Evolutionary conservation across 805 yeast species (phyloP).

Genomic region (Maudiozyma barnettii): DNA sequence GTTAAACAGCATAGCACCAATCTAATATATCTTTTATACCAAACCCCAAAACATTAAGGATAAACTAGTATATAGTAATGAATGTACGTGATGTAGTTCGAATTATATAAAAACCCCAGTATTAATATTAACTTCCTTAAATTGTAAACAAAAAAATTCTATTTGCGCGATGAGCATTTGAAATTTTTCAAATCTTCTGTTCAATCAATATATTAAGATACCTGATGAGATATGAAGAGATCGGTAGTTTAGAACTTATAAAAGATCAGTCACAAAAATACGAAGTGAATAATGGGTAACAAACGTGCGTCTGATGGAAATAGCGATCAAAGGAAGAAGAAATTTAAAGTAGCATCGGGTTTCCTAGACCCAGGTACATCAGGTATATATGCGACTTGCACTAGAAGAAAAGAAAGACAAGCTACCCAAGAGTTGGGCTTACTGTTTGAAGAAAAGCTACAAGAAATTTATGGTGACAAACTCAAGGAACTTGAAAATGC

Average conservation of each 20-base stretch:
- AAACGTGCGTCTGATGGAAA: slow-evolving; percentile 2
- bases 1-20: slow-evolving; percentile 3
- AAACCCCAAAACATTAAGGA: too few relatives aligned
- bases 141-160: too few relatives aligned
- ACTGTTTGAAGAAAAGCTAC: slow-evolving; percentile 46
- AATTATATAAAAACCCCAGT: too few relatives aligned
- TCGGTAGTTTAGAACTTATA: too few relatives aligned
- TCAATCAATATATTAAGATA: neutral
- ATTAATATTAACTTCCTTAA: too few relatives aligned
- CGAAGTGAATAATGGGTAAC: neutral
- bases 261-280: neutral
- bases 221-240: too few relatives aligned
- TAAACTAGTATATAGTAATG: too few relatives aligned
- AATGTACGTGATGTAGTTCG: too few relatives aligned
- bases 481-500: slow-evolving; percentile 16
- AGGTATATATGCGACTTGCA: slow-evolving; percentile 87
- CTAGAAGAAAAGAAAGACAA: slow-evolving; percentile 65
- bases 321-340: slow-evolving; percentile 4
- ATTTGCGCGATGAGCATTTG: neutral
- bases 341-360: slow-evolving; percentile 28
- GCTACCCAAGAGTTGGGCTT: slow-evolving; percentile 65
- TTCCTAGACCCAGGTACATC: slow-evolving; percentile 70
- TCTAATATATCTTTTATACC: too few relatives aligned
- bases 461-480: slow-evolving; percentile 37
- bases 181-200: neutral